Percentiles rank a stretch among this genome's conserved stretches.
phyloP scores from a whole-genome alignment of 176 grass and related monocot genomes.

The Triticum dicoccoides region DNA sequence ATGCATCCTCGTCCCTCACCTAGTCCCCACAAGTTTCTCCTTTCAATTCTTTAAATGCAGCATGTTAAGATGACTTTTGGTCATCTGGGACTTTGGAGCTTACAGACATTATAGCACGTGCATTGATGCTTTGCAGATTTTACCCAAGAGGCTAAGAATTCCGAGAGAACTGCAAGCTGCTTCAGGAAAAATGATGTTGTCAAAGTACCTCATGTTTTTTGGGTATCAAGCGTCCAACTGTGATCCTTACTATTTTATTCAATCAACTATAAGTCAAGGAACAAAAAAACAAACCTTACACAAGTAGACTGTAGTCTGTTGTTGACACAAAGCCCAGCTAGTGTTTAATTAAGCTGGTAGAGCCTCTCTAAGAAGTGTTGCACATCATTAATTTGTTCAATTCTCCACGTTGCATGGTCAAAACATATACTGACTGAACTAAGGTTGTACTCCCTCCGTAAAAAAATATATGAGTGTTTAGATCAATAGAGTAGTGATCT shows the following conservation, averaged over 20 bases:
- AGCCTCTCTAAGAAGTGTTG: neutral
- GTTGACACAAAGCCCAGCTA: neutral
- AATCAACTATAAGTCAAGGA: neutral
- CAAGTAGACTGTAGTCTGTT: neutral
- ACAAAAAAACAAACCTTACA: neutral
- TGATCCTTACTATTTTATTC: neutral
- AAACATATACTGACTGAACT: neutral
- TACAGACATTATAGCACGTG: neutral
- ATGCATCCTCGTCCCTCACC: neutral
- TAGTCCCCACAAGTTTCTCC: neutral
- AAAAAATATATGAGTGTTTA: no score
- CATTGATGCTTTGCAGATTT: constrained; percentile 62
- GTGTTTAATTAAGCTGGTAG: neutral
- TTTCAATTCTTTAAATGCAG: no score
- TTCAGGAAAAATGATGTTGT: constrained; percentile 73
- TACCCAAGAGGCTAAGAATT: constrained; percentile 81
- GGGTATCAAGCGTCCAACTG: constrained; percentile 49
- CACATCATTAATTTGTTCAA: neutral
- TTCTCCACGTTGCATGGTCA: neutral
- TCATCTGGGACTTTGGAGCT: constrained; percentile 8
- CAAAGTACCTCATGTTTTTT: constrained; percentile 73
- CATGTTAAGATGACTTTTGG: no score
- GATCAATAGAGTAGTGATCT: no score
- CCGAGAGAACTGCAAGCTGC: constrained; percentile 71
- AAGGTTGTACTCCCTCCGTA: neutral